Evolutionary conservation across 2,329 filamentous ascomycete species (phyloP), one percentile per base, ranked within the genome.

Genomic region (Ceratocystis variospora): DNA sequence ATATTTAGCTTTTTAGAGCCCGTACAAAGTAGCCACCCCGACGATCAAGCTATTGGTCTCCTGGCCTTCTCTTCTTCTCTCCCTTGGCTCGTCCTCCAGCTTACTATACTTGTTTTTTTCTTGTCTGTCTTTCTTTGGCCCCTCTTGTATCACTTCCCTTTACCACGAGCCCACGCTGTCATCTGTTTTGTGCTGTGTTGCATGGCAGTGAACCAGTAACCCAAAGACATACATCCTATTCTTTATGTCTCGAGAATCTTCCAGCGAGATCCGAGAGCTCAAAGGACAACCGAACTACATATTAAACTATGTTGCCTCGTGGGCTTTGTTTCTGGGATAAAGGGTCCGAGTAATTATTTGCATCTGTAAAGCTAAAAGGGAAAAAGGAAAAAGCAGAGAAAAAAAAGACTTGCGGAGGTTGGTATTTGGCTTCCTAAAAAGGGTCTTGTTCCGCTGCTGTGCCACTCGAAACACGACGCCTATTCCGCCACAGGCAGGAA

Each of bases 361-460:
- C 37, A 10, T 10, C 3, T 41, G 37, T 4, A 41, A 41, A 41
- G 37, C 10, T 41, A 2, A 25, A 25, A 25, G 22, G 22, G 22
- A 41, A 41, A 12, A 41, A 8, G 37, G 1, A 33, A 33, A 37
- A 37, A 12, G 12, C 0, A 41, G 4, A 41, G 3, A 37, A 10
- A 37, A 7, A 10, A 37, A 10, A 41, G 10, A 41, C 37, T 41
- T 41, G 37, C 12, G 37, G 8, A n/a, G 46, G 46, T 31, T 57
- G 17, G 17, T 59, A 17, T 15, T 33, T 59, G 28, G 53, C 53
- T 59, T 59, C 53, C 53, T 33, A 59, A 59, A 59, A 59, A 17
- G 53, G 53, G 53, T n/a, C 53, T 33, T 59, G 53, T 59, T 59
- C 53, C 53, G 53, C 53, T 59, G 28, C 28, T 59, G 53, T 59